Conservation (phyloP, 495 filamentous ascomycete species). For the Penicillium roqueforti region DNA sequence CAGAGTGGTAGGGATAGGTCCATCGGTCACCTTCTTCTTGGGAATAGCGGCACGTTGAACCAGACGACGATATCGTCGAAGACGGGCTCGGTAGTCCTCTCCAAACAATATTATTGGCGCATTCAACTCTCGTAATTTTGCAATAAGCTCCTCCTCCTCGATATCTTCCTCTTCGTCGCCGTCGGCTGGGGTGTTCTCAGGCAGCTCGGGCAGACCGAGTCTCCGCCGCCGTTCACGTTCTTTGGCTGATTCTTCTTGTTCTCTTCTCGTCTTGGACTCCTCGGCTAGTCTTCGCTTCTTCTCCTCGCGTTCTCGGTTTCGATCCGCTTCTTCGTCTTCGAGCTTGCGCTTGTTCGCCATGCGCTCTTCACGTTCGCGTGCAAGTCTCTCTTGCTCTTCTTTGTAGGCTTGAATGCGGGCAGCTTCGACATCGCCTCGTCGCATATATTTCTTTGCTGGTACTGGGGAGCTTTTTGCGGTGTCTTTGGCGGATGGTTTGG, state of each 20-base stretch:
- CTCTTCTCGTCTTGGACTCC: conserved; percentile 62
- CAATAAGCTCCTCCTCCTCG: conserved; percentile 62
- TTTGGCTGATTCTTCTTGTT: conserved; percentile 60
- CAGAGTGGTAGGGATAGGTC: conserved; percentile 68
- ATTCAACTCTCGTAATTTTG: conserved; percentile 62
- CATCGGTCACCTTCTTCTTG: conserved; percentile 51
- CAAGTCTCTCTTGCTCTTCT: conserved; percentile 67
- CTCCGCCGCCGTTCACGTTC: conserved; percentile 53
- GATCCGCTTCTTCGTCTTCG: conserved; percentile 80
- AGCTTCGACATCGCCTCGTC: conserved; percentile 81
- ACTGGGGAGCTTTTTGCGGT: conserved; percentile 26
- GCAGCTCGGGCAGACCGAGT: conserved; percentile 70
- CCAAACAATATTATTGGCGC: conserved; percentile 78
- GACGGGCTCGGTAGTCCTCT: conserved; percentile 65
- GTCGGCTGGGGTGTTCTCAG: conserved; percentile 36
- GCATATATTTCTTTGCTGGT: conserved; percentile 71
- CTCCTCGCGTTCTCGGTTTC: conserved; percentile 64
- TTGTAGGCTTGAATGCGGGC: conserved; percentile 76
- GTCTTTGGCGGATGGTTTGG: conserved; percentile 22
- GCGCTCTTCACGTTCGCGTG: conserved; percentile 62
- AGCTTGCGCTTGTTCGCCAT: conserved; percentile 73
- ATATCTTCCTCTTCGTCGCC: conserved; percentile 60
- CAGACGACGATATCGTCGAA: conserved; percentile 65
- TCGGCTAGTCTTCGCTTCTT: conserved; percentile 78
- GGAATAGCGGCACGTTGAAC: conserved; percentile 42